phyloP scores from a whole-genome alignment of 257 asterid genomes.

The Nicotiana sylvestris region DNA sequence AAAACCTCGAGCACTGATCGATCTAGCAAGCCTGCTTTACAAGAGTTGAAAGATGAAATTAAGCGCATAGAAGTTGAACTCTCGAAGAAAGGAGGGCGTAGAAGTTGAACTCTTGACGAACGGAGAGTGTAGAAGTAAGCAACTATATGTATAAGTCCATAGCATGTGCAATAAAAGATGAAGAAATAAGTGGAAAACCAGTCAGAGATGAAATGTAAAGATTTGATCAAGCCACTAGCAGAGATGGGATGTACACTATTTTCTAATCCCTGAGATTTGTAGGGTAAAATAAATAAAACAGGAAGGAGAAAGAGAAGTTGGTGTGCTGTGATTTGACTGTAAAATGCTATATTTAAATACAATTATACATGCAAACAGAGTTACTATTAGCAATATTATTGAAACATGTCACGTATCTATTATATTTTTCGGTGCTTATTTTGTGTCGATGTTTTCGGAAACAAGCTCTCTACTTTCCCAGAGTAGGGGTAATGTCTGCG shows the following conservation, averaged over 20 bases:
- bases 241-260: not conserved
- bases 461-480: no score
- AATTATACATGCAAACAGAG: not conserved
- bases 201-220: not conserved
- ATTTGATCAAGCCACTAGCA: not conserved
- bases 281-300: not conserved
- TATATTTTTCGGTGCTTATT: no score
- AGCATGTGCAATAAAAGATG: not conserved
- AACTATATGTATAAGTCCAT: not conserved
- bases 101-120: constrained; percentile 30
- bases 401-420: no score
- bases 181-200: not conserved
- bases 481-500: no score
- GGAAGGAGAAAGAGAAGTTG: not conserved
- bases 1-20: constrained; percentile 10
- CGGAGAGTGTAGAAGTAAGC: not conserved
- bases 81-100: constrained; percentile 14
- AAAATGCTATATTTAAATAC: not conserved
- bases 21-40: constrained; percentile 12
- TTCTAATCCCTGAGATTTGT: not conserved
- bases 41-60: constrained; percentile 52
- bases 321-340: not conserved
- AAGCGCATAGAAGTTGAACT: constrained; percentile 42
- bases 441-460: no score
- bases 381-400: no score